These are phyloP conservation scores for Ophiocordyceps polyrhachis-furcata DNA, from an alignment of 2,329 filamentous ascomycete genomes.

Conservation along the genomic window DNA sequence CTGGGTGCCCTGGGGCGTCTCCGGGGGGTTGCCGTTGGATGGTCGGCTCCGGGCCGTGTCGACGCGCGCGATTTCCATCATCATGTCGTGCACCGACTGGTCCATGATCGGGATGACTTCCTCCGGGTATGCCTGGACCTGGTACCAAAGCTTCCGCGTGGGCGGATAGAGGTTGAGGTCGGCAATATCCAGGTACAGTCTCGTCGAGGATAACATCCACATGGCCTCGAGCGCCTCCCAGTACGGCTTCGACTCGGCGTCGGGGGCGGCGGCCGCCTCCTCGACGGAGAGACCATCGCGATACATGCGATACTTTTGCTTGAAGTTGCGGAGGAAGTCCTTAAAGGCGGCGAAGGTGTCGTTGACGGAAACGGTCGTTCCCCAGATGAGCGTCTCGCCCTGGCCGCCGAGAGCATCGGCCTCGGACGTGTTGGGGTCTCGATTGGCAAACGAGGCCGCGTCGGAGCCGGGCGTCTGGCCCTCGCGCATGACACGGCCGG, in stretches of 20 bases:
- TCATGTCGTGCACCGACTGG: slow-evolving; percentile 78
- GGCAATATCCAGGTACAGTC: slow-evolving; percentile 71
- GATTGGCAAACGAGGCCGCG: slow-evolving; percentile 39
- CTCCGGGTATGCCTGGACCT: slow-evolving; percentile 82
- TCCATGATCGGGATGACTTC: slow-evolving; percentile 97
- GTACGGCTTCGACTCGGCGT: slow-evolving; percentile 66
- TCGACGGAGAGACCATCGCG: slow-evolving; percentile 66
- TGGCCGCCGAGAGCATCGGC: slow-evolving; percentile 71
- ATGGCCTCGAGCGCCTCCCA: slow-evolving; percentile 75
- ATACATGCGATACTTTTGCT: slow-evolving; percentile 86
- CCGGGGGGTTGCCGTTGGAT: slow-evolving; percentile 36
- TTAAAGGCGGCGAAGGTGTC: slow-evolving; percentile 79
- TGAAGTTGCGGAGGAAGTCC: slow-evolving; percentile 82
- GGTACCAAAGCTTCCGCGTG: slow-evolving; percentile 87
- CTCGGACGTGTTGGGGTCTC: slow-evolving; percentile 75
- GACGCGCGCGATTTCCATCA: slow-evolving; percentile 72
- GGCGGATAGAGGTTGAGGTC: slow-evolving; percentile 87
- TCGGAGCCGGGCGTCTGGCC: slow-evolving; percentile 33
- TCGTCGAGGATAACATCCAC: slow-evolving; percentile 67
- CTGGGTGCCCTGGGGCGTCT: slow-evolving; percentile 25
- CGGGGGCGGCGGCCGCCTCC: slow-evolving; percentile 49
- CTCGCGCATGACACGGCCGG: slow-evolving; percentile 38
- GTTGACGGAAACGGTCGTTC: slow-evolving; percentile 85
- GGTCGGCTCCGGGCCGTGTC: slow-evolving; percentile 53
- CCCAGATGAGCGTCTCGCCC: slow-evolving; percentile 79